phyloP scores from a whole-genome alignment of 257 asterid species.

The Plantago major region DNA sequence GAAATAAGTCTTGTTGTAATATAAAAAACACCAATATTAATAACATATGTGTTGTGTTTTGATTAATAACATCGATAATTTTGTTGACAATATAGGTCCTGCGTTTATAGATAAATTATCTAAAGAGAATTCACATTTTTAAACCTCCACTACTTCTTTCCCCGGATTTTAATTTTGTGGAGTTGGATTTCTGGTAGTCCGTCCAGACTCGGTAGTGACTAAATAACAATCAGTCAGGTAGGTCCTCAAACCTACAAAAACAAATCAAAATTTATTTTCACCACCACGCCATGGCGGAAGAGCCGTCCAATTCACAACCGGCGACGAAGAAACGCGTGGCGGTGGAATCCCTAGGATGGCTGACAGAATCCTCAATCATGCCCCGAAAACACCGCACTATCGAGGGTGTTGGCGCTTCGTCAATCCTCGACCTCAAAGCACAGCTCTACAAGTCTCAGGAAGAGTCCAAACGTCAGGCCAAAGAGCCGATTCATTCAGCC shows the following conservation, averaged over 20 bases:
- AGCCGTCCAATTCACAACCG: slow-evolving; percentile 12
- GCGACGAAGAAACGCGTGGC: slow-evolving; percentile 47
- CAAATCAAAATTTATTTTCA: neutral
- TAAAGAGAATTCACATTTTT: no score
- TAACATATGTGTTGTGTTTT: no score
- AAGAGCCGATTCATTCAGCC: slow-evolving; percentile 51
- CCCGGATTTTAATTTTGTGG: no score
- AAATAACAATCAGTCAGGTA: neutral
- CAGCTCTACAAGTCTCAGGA: slow-evolving; percentile 90
- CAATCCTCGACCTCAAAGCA: slow-evolving; percentile 90
- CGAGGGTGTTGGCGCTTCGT: slow-evolving; percentile 92
- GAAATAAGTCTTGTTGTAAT: no score
- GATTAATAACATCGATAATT: no score
- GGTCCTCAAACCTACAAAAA: neutral
- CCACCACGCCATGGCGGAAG: slow-evolving; percentile 38
- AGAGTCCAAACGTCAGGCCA: slow-evolving; percentile 77
- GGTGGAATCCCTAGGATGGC: slow-evolving; percentile 95
- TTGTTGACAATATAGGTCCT: no score
- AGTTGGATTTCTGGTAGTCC: no score
- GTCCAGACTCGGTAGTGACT: no score
- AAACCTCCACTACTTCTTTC: no score
- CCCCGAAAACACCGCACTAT: slow-evolving; percentile 86
- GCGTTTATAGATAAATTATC: no score
- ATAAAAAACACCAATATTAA: no score
- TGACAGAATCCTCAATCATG: slow-evolving; percentile 94